These are phyloP conservation scores for Exophiala oligosperma DNA, from an alignment of 2,329 filamentous ascomycete species.

Conservation along the genomic window DNA sequence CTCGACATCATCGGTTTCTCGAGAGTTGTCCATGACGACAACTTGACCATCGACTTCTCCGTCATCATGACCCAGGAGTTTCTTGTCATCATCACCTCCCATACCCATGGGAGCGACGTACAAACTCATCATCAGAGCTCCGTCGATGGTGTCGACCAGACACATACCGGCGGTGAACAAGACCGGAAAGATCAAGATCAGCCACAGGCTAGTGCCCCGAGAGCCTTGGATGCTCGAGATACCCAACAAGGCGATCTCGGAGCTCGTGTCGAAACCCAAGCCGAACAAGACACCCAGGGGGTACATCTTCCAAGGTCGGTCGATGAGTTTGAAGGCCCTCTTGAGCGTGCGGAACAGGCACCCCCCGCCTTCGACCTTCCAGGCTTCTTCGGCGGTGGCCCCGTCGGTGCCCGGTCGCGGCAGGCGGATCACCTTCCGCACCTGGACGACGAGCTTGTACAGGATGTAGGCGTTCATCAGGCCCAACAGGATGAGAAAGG, in stretches of 20 bases:
- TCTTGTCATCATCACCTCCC: conserved; percentile 22
- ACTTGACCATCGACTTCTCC: not conserved
- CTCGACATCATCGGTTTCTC: not conserved
- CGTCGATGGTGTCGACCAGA: conserved; percentile 86
- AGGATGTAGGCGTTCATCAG: conserved; percentile 84
- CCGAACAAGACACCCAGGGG: conserved; percentile 86
- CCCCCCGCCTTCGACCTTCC: conserved; percentile 75
- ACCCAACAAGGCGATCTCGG: conserved; percentile 86
- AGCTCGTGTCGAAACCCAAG: conserved; percentile 91
- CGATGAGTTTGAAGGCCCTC: conserved; percentile 71
- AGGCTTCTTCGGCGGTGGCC: conserved; percentile 46
- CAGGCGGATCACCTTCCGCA: conserved; percentile 60
- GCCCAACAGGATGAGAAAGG: conserved; percentile 79
- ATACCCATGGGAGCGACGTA: conserved; percentile 63
- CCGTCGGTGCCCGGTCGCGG: conserved; percentile 41
- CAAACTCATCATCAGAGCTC: conserved; percentile 90
- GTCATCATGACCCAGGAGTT: not conserved
- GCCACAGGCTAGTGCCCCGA: conserved; percentile 84
- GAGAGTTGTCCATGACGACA: not conserved
- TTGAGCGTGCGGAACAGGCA: conserved; percentile 71
- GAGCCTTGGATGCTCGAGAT: conserved; percentile 86
- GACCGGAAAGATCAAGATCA: conserved; percentile 87
- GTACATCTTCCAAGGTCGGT: conserved; percentile 87
- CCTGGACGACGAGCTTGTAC: conserved; percentile 69
- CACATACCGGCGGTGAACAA: conserved; percentile 98